Evolutionary conservation across 768 basidiomycete species (phyloP).

Genomic region (Panus rudis): DNA sequence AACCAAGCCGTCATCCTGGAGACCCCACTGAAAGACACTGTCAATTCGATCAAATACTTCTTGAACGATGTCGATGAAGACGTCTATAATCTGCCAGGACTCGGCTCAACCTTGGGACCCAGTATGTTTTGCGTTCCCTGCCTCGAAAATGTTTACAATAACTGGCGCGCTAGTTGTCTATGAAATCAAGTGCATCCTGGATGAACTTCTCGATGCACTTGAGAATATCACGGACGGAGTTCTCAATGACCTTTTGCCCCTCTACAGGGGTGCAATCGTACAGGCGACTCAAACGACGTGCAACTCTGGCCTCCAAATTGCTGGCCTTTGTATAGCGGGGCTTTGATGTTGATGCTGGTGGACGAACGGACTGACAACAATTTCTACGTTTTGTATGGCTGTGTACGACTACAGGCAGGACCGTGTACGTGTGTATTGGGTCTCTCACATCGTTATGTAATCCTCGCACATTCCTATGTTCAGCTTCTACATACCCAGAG

Average conservation of each 20-base stretch:
- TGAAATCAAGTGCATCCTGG: constrained; percentile 53
- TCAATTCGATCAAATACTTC: constrained; percentile 42
- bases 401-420: constrained; percentile 13
- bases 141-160: background rate
- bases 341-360: background rate
- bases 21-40: constrained; percentile 38
- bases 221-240: constrained; percentile 45
- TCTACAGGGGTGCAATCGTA: constrained; percentile 23
- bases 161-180: constrained; percentile 39
- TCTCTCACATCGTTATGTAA: constrained; percentile 15
- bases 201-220: constrained; percentile 38
- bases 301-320: constrained; percentile 16
- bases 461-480: constrained; percentile 12
- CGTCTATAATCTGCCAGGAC: constrained; percentile 32
- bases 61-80: constrained; percentile 29
- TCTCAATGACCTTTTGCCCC: constrained; percentile 34
- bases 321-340: constrained; percentile 12
- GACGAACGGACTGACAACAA: background rate
- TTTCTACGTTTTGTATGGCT: constrained; percentile 4
- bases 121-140: constrained; percentile 33
- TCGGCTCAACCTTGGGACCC: constrained; percentile 48
- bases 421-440: constrained; percentile 9
- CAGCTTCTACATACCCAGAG: background rate
- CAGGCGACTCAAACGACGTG: constrained; percentile 19
- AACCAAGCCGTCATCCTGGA: constrained; percentile 38